Conservation (phyloP, 2,329 filamentous ascomycete species). For the Dissoconium aciculare region DNA sequence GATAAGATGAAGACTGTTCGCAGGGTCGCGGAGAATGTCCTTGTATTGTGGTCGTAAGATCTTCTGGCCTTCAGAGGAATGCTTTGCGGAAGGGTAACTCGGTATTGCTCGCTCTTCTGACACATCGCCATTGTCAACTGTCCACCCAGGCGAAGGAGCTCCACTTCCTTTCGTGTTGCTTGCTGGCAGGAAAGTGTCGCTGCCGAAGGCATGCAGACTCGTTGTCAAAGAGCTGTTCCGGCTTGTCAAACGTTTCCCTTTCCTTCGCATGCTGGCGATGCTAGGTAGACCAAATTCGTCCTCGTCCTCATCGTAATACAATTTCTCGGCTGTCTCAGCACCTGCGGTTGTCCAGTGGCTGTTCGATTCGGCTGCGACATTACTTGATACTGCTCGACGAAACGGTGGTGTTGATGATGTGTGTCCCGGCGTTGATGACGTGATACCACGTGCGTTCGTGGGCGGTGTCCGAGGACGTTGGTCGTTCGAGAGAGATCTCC, state of each 20-base stretch:
- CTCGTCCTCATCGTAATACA: slow-evolving; percentile 72
- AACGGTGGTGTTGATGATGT: slow-evolving; percentile 40
- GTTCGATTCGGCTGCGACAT: slow-evolving; percentile 66
- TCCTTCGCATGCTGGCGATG: slow-evolving; percentile 77
- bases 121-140: slow-evolving; percentile 83
- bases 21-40: slow-evolving; percentile 72
- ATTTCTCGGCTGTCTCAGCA: slow-evolving; percentile 61
- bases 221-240: slow-evolving; percentile 25
- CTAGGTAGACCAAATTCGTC: slow-evolving; percentile 93
- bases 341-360: slow-evolving; percentile 62
- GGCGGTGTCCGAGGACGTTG: slow-evolving; percentile 64
- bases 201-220: slow-evolving; percentile 5
- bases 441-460: no score
- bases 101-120: slow-evolving; percentile 65
- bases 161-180: slow-evolving; percentile 3
- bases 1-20: slow-evolving; percentile 88
- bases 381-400: slow-evolving; percentile 60
- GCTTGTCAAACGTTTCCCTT: slow-evolving; percentile 36
- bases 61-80: slow-evolving; percentile 62
- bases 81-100: slow-evolving; percentile 75
- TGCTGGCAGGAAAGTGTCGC: slow-evolving; percentile 3
- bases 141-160: slow-evolving; percentile 27
- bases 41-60: slow-evolving; percentile 95
- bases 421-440: no score
- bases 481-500: slow-evolving; percentile 17